A percentile compares a stretch with the other conserved stretches of the same genome.
Evolutionary conservation across 2,329 filamentous ascomycete species (phyloP).

Genomic region (Beauveria scarabaeidicola): DNA sequence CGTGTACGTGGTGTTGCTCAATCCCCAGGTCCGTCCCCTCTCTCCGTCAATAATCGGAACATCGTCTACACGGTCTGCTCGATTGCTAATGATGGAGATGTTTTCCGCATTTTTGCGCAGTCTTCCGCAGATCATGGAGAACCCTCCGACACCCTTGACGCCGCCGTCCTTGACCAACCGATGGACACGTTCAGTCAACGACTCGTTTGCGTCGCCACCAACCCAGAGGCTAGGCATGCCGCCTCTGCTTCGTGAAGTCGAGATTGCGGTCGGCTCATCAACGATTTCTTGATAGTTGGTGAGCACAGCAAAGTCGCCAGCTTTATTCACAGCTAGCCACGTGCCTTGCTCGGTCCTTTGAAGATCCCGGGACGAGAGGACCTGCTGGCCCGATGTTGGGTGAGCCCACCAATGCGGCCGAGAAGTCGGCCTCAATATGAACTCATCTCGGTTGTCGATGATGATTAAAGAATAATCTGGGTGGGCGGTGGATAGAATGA

Average conservation of each 20-base stretch:
- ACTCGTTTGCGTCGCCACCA: slow-evolving; percentile 38
- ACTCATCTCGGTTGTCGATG: slow-evolving; percentile 72
- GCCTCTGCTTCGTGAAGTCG: slow-evolving; percentile 43
- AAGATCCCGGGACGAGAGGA: slow-evolving; percentile 54
- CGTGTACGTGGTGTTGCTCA: slow-evolving; percentile 55
- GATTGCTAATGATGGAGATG: slow-evolving; percentile 55
- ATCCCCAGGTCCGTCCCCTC: slow-evolving; percentile 44
- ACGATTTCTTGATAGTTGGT: slow-evolving; percentile 58
- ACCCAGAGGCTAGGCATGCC: slow-evolving; percentile 58
- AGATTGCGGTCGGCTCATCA: slow-evolving; percentile 33
- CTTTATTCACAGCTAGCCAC: slow-evolving; percentile 55
- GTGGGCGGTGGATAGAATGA: slow-evolving; percentile 65
- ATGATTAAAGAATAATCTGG: slow-evolving; percentile 67
- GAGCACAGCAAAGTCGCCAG: slow-evolving; percentile 53
- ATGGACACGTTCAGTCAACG: slow-evolving; percentile 41
- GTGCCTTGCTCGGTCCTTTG: slow-evolving; percentile 55
- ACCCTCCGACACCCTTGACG: slow-evolving; percentile 55
- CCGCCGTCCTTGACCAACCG: slow-evolving; percentile 42
- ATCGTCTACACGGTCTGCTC: slow-evolving; percentile 41
- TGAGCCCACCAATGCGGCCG: slow-evolving; percentile 56
- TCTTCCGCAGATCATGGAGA: slow-evolving; percentile 58
- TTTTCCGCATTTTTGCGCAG: slow-evolving; percentile 40
- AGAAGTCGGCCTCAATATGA: slow-evolving; percentile 55
- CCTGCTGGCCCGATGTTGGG: slow-evolving; percentile 30
- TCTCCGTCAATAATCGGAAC: slow-evolving; percentile 50